phyloP scores from a whole-genome alignment of 2,329 filamentous ascomycete species.

The Penicillium sp. region DNA sequence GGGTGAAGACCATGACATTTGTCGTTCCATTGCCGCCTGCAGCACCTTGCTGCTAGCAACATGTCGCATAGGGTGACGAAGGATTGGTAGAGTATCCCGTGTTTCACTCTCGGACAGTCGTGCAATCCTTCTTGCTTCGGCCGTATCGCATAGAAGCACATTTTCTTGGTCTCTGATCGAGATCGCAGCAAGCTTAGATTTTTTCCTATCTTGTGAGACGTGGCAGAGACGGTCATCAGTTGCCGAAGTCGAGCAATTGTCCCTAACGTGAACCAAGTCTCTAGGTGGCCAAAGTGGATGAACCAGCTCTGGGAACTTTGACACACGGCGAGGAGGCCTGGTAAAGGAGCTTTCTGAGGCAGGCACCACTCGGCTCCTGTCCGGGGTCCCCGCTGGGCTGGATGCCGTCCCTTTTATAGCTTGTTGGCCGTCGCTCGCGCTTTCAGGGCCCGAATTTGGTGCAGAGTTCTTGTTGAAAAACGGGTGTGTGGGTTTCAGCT shows the following conservation, averaged over 20 bases:
- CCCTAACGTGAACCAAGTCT: slow-evolving; percentile 54
- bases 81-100: slow-evolving; percentile 4
- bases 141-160: slow-evolving; percentile 27
- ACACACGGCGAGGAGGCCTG: slow-evolving; percentile 22
- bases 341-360: slow-evolving; percentile 6
- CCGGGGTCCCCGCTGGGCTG: background rate
- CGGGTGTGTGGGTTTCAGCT: slow-evolving; percentile 61
- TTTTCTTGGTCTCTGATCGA: slow-evolving; percentile 37
- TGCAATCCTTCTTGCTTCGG: slow-evolving; percentile 10
- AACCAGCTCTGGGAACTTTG: slow-evolving; percentile 34
- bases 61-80: slow-evolving; percentile 33
- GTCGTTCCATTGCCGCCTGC: slow-evolving; percentile 29
- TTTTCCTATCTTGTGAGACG: slow-evolving; percentile 31
- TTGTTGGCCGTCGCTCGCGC: background rate
- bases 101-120: background rate
- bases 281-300: slow-evolving; percentile 43
- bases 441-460: slow-evolving; percentile 16
- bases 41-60: slow-evolving; percentile 32
- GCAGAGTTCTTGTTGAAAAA: slow-evolving; percentile 65
- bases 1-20: slow-evolving; percentile 27
- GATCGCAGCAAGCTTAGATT: slow-evolving; percentile 39
- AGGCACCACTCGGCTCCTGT: slow-evolving; percentile 5
- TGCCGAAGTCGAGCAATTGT: slow-evolving; percentile 20
- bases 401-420: background rate
- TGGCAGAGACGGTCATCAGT: background rate